These are phyloP conservation scores for Penicillium turbatum DNA, from an alignment of 495 filamentous ascomycete genomes.

Conservation along the genomic window DNA sequence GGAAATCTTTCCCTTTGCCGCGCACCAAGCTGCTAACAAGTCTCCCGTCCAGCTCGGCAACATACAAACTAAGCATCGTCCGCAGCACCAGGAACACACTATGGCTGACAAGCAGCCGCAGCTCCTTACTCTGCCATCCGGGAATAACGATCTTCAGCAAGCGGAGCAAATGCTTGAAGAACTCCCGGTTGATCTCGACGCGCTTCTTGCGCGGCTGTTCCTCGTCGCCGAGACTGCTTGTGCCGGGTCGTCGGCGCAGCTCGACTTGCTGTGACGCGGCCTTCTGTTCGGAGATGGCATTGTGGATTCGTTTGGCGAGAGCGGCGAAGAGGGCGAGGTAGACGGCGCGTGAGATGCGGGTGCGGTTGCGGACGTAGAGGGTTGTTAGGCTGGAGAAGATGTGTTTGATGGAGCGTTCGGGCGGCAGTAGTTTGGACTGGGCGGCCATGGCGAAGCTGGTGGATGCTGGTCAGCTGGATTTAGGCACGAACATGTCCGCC, in stretches of 20 bases:
- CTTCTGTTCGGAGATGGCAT: slow-evolving; percentile 90
- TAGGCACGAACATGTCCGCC: slow-evolving; percentile 30
- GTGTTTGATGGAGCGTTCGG: slow-evolving; percentile 67
- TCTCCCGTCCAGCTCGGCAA: slow-evolving; percentile 90
- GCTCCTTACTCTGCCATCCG: slow-evolving; percentile 82
- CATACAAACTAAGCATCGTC: slow-evolving; percentile 89
- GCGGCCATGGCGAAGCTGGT: slow-evolving; percentile 57
- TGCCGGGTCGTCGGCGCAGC: slow-evolving; percentile 52
- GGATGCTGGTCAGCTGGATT: slow-evolving; percentile 30
- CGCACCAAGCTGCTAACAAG: slow-evolving; percentile 87
- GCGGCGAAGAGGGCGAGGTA: slow-evolving; percentile 90
- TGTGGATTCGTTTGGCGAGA: slow-evolving; percentile 81
- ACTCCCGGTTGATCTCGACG: slow-evolving; percentile 90
- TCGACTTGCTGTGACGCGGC: slow-evolving; percentile 75
- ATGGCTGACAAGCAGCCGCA: slow-evolving; percentile 79
- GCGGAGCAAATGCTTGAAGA: slow-evolving; percentile 79
- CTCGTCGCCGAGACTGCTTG: slow-evolving; percentile 46
- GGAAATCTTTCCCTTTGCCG: slow-evolving; percentile 86
- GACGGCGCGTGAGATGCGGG: slow-evolving; percentile 81
- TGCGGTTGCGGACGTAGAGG: slow-evolving; percentile 81
- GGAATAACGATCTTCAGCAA: slow-evolving; percentile 86
- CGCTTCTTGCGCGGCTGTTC: slow-evolving; percentile 62
- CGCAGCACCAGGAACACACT: slow-evolving; percentile 81
- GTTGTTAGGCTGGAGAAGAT: slow-evolving; percentile 67
- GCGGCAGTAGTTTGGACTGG: slow-evolving; percentile 71